A percentile compares a stretch with the other conserved stretches of the same genome.
Conservation (phyloP, 129 eudicot genomes). For the Pittosporum tobira region DNA sequence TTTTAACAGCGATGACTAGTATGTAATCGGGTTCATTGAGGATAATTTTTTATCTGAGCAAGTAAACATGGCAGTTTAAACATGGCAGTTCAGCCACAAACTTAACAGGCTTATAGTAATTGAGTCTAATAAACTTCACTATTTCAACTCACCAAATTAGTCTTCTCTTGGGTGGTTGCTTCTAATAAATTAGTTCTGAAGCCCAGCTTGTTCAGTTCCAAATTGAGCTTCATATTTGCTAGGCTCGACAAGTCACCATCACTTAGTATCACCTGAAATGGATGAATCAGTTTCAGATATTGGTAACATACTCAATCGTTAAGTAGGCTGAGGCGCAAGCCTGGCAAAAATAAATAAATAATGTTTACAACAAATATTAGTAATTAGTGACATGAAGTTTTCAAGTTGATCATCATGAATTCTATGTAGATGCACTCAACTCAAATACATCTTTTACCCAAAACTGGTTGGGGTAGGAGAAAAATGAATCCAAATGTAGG, state of each 20-base stretch:
- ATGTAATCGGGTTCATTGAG: too few species aligned
- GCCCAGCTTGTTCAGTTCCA: constrained; percentile 50
- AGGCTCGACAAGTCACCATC: constrained; percentile 88
- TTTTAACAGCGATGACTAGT: too few species aligned
- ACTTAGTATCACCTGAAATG: constrained; percentile 66
- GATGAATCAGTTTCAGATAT: constrained; percentile 1
- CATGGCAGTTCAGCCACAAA: background rate
- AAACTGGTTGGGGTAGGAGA: too few species aligned
- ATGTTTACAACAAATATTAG: too few species aligned
- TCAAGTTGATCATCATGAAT: too few species aligned
- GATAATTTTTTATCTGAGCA: too few species aligned
- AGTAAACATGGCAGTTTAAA: too few species aligned
- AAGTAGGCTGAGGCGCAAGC: background rate
- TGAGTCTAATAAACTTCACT: background rate
- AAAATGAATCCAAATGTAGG: too few species aligned
- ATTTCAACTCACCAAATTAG: constrained; percentile 32
- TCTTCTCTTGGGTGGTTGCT: constrained; percentile 13
- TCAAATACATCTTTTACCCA: too few species aligned
- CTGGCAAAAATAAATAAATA: too few species aligned
- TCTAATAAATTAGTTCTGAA: constrained; percentile 17
- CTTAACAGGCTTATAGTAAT: background rate
- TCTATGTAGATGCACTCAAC: too few species aligned
- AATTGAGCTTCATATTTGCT: constrained; percentile 66
- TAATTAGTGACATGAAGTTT: too few species aligned
- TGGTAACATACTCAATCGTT: background rate